Percentiles rank a stretch among this genome's conserved stretches.
Conservation (phyloP, 805 yeast genomes). For the Wickerhamomyces hampshirensis region DNA sequence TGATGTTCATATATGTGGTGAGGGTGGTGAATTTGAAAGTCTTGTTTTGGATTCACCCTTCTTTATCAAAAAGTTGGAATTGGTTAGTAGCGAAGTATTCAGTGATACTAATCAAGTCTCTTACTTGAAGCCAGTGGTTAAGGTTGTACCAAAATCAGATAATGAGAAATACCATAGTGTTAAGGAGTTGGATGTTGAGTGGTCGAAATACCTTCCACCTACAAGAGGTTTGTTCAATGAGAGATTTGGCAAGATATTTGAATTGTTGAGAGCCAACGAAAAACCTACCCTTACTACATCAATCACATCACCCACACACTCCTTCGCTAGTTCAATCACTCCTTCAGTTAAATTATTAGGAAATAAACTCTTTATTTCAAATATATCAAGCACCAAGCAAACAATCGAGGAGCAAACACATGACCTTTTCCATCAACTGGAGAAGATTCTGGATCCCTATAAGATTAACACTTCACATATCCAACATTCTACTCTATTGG, state of each 20-base stretch:
- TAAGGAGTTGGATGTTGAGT: constrained; percentile 15
- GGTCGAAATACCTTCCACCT: constrained; percentile 18
- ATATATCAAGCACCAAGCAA: constrained; percentile 26
- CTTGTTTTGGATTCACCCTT: constrained; percentile 88
- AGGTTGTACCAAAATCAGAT: constrained; percentile 35
- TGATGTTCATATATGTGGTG: constrained; percentile 95
- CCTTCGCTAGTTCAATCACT: not conserved
- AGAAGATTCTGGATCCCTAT: constrained; percentile 27
- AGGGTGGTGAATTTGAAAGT: constrained; percentile 98
- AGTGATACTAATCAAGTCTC: constrained; percentile 58
- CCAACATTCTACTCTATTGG: constrained; percentile 54
- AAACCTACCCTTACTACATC: not conserved
- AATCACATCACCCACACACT: not conserved
- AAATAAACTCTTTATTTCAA: constrained; percentile 38
- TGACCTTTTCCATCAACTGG: constrained; percentile 45
- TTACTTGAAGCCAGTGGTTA: constrained; percentile 54
- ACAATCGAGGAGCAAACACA: constrained; percentile 39
- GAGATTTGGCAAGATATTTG: constrained; percentile 33
- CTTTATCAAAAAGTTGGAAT: constrained; percentile 47
- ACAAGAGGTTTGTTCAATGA: constrained; percentile 32
- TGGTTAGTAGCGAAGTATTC: constrained; percentile 16
- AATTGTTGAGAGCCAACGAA: constrained; percentile 1
- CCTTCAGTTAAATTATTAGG: constrained; percentile 18
- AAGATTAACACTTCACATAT: constrained; percentile 40
- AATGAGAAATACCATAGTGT: constrained; percentile 19